phyloP scores from a whole-genome alignment of 805 yeast species.

The Candida krabiensis region DNA sequence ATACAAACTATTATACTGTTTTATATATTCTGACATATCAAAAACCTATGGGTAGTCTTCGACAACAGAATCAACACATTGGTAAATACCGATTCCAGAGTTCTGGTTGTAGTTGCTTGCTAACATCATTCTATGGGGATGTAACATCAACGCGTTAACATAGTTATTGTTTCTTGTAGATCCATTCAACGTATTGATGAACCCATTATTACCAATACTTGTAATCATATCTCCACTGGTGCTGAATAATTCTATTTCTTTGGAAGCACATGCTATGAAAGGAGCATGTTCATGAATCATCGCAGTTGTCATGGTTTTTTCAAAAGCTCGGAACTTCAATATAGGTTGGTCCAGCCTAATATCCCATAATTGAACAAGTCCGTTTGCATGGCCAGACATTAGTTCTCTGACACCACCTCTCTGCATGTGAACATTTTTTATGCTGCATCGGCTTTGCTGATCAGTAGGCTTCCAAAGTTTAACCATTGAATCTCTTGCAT shows the following conservation, averaged over 20 bases:
- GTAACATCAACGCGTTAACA: slow-evolving; percentile 70
- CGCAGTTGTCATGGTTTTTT: slow-evolving; percentile 58
- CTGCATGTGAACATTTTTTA: slow-evolving; percentile 88
- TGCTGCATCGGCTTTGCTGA: slow-evolving; percentile 27
- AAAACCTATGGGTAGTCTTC: slow-evolving; percentile 18
- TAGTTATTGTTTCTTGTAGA: slow-evolving; percentile 49
- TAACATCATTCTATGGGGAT: slow-evolving; percentile 93
- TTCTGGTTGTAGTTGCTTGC: slow-evolving; percentile 85
- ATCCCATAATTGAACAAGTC: slow-evolving; percentile 88
- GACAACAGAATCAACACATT: slow-evolving; percentile 39
- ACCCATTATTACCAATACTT: slow-evolving; percentile 41
- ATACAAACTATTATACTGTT: too few relatives aligned
- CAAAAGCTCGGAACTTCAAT: slow-evolving; percentile 54
- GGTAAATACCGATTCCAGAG: slow-evolving; percentile 63
- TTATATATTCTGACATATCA: too few relatives aligned
- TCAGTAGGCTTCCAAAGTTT: slow-evolving; percentile 69
- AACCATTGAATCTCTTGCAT: slow-evolving; percentile 82
- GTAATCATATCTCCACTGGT: slow-evolving; percentile 77
- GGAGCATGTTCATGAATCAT: slow-evolving; percentile 98
- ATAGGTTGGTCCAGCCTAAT: slow-evolving; percentile 75
- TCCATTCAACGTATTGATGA: slow-evolving; percentile 44
- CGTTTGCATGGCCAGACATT: slow-evolving; percentile 80
- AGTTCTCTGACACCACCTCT: slow-evolving; percentile 93
- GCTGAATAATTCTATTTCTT: slow-evolving; percentile 77
- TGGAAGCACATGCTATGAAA: slow-evolving; percentile 83